These are phyloP conservation scores for Ophiobolus disseminans DNA, from an alignment of 2,329 filamentous ascomycete species.

Conservation along the genomic window DNA sequence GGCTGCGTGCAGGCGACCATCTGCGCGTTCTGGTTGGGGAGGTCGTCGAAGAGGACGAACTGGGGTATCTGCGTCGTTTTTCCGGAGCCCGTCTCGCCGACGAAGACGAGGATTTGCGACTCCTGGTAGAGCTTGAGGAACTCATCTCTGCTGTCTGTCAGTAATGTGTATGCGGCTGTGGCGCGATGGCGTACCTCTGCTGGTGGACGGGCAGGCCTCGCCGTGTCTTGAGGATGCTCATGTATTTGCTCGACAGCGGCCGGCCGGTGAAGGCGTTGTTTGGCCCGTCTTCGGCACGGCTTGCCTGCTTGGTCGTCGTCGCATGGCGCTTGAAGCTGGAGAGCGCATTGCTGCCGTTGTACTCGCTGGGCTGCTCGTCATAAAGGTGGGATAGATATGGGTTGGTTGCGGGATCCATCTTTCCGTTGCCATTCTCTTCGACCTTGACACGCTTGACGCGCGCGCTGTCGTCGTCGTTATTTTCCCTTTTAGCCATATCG, in stretches of 20 bases:
- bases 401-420: conserved; percentile 68
- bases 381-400: conserved; percentile 93
- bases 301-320: conserved; percentile 79
- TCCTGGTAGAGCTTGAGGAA: conserved; percentile 93
- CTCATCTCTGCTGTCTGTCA: conserved; percentile 69
- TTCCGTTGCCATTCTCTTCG: conserved; percentile 39
- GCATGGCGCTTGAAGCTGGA: conserved; percentile 75
- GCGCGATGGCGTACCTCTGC: conserved; percentile 68
- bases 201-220: conserved; percentile 89
- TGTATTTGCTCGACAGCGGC: conserved; percentile 81
- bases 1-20: conserved; percentile 97
- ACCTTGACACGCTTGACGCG: conserved; percentile 60
- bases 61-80: conserved; percentile 99
- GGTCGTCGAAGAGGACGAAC: conserved; percentile 96
- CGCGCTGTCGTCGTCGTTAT: conserved; percentile 56
- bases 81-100: conserved; percentile 98
- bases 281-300: conserved; percentile 77
- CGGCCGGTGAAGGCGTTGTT: conserved; percentile 84
- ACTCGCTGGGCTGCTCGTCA: conserved; percentile 54
- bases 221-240: conserved; percentile 83
- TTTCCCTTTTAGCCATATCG: conserved; percentile 64
- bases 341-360: conserved; percentile 53
- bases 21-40: conserved; percentile 84
- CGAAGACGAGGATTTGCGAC: conserved; percentile 95
- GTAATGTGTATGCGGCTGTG: conserved; percentile 1